Evolutionary conservation across 2,329 filamentous ascomycete genomes (phyloP), one percentile per base, ranked within the genome.

Genomic region (Colletotrichum tropicale): DNA sequence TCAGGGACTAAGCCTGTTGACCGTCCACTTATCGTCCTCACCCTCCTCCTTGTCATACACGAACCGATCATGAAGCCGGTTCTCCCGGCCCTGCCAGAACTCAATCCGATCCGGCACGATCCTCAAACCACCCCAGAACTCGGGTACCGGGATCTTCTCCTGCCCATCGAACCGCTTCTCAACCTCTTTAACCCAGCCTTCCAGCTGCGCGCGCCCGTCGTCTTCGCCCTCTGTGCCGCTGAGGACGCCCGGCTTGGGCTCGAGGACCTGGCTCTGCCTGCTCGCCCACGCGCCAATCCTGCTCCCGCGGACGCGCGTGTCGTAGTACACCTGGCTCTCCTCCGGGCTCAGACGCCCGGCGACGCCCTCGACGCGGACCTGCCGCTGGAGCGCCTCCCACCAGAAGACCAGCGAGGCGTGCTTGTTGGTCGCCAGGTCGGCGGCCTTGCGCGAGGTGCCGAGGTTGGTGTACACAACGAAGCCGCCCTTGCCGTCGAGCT

Each of bases 381-480:
- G 97, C 8, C 96, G 89, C 87, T 99, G 96, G 75, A 97, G 84
- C 70, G 92, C 89, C 79, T 93, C 91, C 97, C 97, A 99, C 92
- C 93, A 96, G 84, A 99, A 99, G 7, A 95, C 95, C 80, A 99
- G 88, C 64, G 93, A 92, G 0, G 95, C 96, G 86, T 94, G 93
- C 32, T 91, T 90, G 84, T 98, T 99, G 6, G 86, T 89, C 26
- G 87, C 89, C 8, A 97, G 86, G 83, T 98, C 95, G 66, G 86
- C 81, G 1, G 93, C 91, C 87, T 93, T 92, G 80, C 89, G 87
- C 75, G 92, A 95, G 0, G 94, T 97, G 76, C 92, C 96, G 87
- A 96, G 96, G 85, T 99, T 99, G 81, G 92, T 94, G 89, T 98
- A 99, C 65, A 99, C 89, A 58, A 98, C 95, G 85, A 98, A 99